Evolutionary conservation across 2,329 filamentous ascomycete genomes (phyloP), one percentile per base, ranked within the genome.

Genomic region (Pseudophaeomoniella oleicola): DNA sequence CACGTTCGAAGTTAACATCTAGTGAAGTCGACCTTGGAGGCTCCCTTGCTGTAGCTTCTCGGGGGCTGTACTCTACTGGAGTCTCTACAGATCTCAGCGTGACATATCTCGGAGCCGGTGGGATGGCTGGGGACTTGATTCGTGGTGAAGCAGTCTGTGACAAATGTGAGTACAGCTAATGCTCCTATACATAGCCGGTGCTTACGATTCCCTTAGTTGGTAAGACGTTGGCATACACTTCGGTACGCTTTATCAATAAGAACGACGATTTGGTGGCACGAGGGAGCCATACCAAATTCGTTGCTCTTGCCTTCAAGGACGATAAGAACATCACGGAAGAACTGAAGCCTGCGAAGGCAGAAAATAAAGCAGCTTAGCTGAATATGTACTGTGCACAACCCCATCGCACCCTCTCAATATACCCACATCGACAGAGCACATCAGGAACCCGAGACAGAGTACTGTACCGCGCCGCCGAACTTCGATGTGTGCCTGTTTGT

Each of bases 21-120:
- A 11, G n/a, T 13, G 11, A 18, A 71, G 73, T 78, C 33, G 75
- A 81, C 45, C 67, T 79, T 1, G 75, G 76, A 3, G 76, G 76
- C 15, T 78, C 72, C 12, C 58, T 81, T 6, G 75, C 75, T 5
- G 71, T 81, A 30, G 76, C 75, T 4, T 79, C 75, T 0, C 61
- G 69, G 19, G 75, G 76, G 0, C 61, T 81, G 2, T 79, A 72
- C 49, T 66, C 74, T 14, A 81, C 75, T 0, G 75, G 75, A 5
- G 75, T 81, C 2, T 77, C 72, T 1, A 80, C 75, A 3, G 75
- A 81, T 53, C 52, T 81, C 6, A 78, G 69, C 44, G 69, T 80
- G 3, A 79, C 75, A 2, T 80, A 78, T 46, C 57, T 80, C 11
- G 71, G 62, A 36, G 72, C 72, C 2, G 75, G 76, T 5, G 75